Conservation (phyloP, 2,329 filamentous ascomycete species). For the Curvularia spicifera region DNA sequence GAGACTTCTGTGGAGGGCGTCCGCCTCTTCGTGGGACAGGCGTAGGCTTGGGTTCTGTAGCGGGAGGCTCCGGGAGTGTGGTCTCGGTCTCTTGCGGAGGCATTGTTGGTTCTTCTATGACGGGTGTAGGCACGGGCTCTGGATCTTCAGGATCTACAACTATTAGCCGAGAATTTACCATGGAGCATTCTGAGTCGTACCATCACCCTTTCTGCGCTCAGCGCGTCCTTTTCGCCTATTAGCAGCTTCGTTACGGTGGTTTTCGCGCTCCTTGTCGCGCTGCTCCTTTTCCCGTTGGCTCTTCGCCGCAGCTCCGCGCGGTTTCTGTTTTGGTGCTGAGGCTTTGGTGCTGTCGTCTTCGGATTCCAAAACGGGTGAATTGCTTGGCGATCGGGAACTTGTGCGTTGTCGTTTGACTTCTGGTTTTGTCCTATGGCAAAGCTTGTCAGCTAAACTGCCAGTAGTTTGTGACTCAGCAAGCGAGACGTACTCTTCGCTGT, state of each 20-base stretch:
- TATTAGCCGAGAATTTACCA: slow-evolving; percentile 30
- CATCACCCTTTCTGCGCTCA: slow-evolving; percentile 80
- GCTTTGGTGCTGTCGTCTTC: slow-evolving; percentile 68
- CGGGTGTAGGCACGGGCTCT: slow-evolving; percentile 33
- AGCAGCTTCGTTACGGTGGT: slow-evolving; percentile 73
- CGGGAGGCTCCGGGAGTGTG: slow-evolving; percentile 34
- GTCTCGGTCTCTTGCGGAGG: slow-evolving; percentile 32
- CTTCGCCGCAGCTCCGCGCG: slow-evolving; percentile 54
- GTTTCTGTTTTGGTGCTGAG: slow-evolving; percentile 54
- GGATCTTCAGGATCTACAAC: slow-evolving; percentile 37
- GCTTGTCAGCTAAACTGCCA: slow-evolving; percentile 35
- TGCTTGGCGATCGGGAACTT: slow-evolving; percentile 55
- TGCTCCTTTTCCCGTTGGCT: slow-evolving; percentile 69
- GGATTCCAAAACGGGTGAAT: slow-evolving; percentile 66
- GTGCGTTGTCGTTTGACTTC: slow-evolving; percentile 84
- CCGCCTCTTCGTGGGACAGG: slow-evolving; percentile 44
- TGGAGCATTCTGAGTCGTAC: slow-evolving; percentile 56
- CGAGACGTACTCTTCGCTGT: slow-evolving; percentile 86
- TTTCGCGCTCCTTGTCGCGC: slow-evolving; percentile 70
- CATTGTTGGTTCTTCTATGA: slow-evolving; percentile 39
- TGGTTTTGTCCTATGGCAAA: slow-evolving; percentile 67
- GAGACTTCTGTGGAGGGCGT: slow-evolving; percentile 44
- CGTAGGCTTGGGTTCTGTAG: slow-evolving; percentile 34
- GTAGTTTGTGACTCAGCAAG: slow-evolving; percentile 14
- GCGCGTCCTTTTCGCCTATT: slow-evolving; percentile 82